phyloP scores from a whole-genome alignment of 345 rosid species.

The Durio zibethinus region DNA sequence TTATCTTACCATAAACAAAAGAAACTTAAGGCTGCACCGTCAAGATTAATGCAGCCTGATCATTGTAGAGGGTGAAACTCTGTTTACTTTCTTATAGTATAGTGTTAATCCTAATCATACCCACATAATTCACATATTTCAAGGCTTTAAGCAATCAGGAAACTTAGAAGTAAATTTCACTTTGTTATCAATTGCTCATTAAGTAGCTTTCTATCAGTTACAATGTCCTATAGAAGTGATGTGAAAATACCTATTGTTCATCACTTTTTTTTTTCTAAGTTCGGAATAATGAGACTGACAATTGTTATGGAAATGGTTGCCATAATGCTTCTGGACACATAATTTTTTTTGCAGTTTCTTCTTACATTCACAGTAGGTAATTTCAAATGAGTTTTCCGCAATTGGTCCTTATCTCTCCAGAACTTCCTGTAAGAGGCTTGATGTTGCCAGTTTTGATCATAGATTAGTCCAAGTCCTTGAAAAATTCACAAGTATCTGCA shows the following conservation, averaged over 20 bases:
- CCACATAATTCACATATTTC: not conserved
- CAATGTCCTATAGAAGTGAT: not conserved
- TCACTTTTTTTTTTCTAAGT: not conserved
- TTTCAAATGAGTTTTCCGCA: conserved; percentile 31
- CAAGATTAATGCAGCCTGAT: not conserved
- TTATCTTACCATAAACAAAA: not conserved
- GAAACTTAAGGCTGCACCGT: not conserved
- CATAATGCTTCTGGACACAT: not conserved
- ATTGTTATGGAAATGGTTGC: not conserved
- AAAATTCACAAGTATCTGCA: conserved; percentile 17
- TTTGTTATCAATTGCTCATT: not conserved
- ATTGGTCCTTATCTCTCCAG: conserved; percentile 34
- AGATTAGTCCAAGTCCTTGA: conserved; percentile 25
- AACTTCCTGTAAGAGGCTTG: conserved; percentile 33
- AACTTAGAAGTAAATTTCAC: not conserved
- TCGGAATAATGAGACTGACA: not conserved
- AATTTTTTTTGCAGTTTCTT: not conserved
- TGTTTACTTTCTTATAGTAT: not conserved
- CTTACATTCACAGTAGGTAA: not conserved
- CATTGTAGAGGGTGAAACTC: not conserved
- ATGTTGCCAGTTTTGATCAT: conserved; percentile 45
- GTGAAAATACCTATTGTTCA: not conserved
- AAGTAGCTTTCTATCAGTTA: not conserved
- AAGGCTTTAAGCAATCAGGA: not conserved
- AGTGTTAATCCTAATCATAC: not conserved